phyloP scores from a whole-genome alignment of 345 rosid species.

The Microcos paniculata region DNA sequence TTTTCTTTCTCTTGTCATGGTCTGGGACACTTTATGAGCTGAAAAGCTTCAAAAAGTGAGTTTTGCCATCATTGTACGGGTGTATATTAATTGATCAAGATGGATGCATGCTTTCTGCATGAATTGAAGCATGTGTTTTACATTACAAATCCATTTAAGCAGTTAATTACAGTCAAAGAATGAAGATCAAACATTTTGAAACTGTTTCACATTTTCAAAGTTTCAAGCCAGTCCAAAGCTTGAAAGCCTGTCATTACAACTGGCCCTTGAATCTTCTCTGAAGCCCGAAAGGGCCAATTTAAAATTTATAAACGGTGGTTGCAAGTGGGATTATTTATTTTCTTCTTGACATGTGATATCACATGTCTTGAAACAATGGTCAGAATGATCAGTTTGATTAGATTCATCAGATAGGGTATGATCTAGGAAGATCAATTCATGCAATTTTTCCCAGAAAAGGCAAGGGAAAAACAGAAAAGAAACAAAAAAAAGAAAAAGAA shows the following conservation, averaged over 20 bases:
- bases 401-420: background rate
- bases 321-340: constrained; percentile 5
- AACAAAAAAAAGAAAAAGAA: no score
- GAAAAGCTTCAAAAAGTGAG: constrained; percentile 1
- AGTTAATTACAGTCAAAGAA: background rate
- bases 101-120: background rate
- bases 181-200: background rate
- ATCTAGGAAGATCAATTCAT: background rate
- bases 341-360: background rate
- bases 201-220: background rate
- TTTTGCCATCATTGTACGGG: background rate
- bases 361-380: background rate
- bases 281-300: background rate
- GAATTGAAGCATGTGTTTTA: background rate
- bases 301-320: background rate
- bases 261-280: background rate
- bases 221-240: background rate
- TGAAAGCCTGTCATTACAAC: constrained; percentile 5
- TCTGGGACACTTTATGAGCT: background rate
- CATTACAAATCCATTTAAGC: background rate
- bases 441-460: background rate
- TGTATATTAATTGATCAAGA: background rate
- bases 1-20: background rate
- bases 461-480: background rate
- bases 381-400: background rate